Evolutionary conservation across 176 grass and related monocot species (phyloP).

Genomic region (Echinochloa phyllopogon): DNA sequence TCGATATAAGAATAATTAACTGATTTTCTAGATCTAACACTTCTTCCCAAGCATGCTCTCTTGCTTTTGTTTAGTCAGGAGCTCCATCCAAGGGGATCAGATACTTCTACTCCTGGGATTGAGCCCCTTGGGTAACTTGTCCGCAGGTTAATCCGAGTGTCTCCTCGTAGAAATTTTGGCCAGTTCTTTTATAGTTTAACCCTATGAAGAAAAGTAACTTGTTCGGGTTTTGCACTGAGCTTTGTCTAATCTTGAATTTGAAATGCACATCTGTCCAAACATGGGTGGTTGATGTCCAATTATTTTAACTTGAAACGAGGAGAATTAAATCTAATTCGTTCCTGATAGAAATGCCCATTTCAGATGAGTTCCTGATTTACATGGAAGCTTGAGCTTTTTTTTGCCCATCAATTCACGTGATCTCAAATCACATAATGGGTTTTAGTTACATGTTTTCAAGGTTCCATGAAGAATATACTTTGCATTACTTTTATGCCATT

Average conservation of each 20-base stretch:
- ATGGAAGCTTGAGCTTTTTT: neutral
- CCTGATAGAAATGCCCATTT: neutral
- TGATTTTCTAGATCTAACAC: slow-evolving; percentile 59
- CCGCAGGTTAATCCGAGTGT: slow-evolving; percentile 43
- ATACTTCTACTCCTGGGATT: slow-evolving; percentile 73
- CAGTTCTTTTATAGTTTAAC: slow-evolving; percentile 16
- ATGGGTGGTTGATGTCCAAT: neutral
- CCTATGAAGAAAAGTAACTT: slow-evolving; percentile 19
- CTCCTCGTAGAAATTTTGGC: slow-evolving; percentile 45
- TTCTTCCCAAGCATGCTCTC: slow-evolving; percentile 47
- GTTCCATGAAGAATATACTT: slow-evolving; percentile 17
- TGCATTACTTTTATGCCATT: slow-evolving; percentile 22
- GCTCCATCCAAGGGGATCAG: slow-evolving; percentile 57
- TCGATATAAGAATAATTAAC: slow-evolving; percentile 40
- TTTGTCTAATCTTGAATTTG: slow-evolving; percentile 9
- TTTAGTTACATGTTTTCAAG: neutral
- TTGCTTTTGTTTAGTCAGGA: slow-evolving; percentile 45
- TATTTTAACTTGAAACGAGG: neutral
- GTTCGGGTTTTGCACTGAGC: neutral
- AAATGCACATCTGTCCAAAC: neutral
- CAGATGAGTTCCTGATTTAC: neutral
- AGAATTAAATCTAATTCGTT: slow-evolving; percentile 2
- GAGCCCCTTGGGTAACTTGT: slow-evolving; percentile 55
- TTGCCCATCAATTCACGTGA: neutral
- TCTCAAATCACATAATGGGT: neutral